A percentile compares a stretch with the other conserved stretches of the same genome.
Evolutionary conservation across 106 monocot genomes (phyloP).

Genomic region (Alisma plantagoaquatica): DNA sequence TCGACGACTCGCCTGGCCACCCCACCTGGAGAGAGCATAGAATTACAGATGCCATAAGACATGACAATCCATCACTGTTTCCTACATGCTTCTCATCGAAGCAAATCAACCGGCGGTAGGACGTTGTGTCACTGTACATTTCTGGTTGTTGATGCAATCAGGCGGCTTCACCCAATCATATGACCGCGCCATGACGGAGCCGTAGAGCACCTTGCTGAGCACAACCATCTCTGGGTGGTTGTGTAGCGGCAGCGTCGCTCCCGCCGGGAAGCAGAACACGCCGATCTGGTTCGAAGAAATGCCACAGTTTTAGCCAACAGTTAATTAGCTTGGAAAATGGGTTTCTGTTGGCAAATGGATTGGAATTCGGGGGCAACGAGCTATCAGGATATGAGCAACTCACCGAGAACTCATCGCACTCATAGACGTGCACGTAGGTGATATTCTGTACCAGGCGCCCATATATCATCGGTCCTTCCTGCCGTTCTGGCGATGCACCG

Average conservation of each 20-base stretch:
- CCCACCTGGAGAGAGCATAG: no score
- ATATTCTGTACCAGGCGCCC: constrained; percentile 13
- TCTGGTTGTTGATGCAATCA: background rate
- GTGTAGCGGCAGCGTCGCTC: constrained; percentile 31
- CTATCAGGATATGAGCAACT: no score
- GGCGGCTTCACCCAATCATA: constrained; percentile 38
- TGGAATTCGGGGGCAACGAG: background rate
- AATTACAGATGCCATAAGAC: no score
- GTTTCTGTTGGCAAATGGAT: background rate
- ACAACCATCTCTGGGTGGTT: constrained; percentile 51
- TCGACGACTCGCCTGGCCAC: constrained; percentile 15
- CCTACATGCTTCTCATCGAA: no score
- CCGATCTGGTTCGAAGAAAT: constrained; percentile 26
- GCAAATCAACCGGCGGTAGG: no score
- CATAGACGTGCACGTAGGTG: constrained; percentile 44
- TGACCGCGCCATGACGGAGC: constrained; percentile 24
- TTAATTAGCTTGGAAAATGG: no score
- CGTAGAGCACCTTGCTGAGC: constrained; percentile 35
- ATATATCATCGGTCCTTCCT: no score
- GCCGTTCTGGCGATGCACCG: constrained; percentile 11
- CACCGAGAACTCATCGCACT: constrained; percentile 47
- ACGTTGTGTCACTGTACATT: no score
- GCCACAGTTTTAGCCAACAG: no score
- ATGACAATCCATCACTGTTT: background rate
- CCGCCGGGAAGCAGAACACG: constrained; percentile 40